Conservation (phyloP, 768 basidiomycete genomes). For the Basidioascus undulatus region DNA sequence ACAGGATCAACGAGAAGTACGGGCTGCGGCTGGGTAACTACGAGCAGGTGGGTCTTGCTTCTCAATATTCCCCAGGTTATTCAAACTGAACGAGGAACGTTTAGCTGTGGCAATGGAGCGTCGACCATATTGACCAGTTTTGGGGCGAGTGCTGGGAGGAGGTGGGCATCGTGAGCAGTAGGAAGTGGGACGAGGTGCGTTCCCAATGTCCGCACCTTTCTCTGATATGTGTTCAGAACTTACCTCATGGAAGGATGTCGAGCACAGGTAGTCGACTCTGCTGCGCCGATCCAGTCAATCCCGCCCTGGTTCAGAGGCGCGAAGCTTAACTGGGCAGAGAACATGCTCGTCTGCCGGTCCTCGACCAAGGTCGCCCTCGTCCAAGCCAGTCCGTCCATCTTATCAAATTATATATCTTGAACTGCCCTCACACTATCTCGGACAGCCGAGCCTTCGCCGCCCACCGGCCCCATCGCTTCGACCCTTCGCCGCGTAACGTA, state of each 20-base stretch:
- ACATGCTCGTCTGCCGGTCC: constrained; percentile 40
- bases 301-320: constrained; percentile 48
- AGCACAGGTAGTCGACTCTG: constrained; percentile 28
- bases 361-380: constrained; percentile 37
- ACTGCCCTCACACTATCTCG: too few species aligned
- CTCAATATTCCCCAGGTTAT: too few species aligned
- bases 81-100: too few species aligned
- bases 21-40: constrained; percentile 29
- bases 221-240: not conserved
- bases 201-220: not conserved
- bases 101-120: constrained; percentile 47
- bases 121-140: constrained; percentile 32
- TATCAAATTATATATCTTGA: too few species aligned
- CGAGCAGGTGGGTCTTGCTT: too few species aligned
- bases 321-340: constrained; percentile 55
- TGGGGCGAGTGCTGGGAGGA: constrained; percentile 55
- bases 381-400: constrained; percentile 41
- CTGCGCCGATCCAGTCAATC: constrained; percentile 32
- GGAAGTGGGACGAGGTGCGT: not conserved
- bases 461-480: not conserved
- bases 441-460: constrained; percentile 11
- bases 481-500: constrained; percentile 23
- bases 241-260: too few species aligned
- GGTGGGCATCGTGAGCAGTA: constrained; percentile 14
- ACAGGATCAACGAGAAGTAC: constrained; percentile 26